phyloP scores from a whole-genome alignment of 2,329 filamentous ascomycete species.

The Catunica adiposa region DNA sequence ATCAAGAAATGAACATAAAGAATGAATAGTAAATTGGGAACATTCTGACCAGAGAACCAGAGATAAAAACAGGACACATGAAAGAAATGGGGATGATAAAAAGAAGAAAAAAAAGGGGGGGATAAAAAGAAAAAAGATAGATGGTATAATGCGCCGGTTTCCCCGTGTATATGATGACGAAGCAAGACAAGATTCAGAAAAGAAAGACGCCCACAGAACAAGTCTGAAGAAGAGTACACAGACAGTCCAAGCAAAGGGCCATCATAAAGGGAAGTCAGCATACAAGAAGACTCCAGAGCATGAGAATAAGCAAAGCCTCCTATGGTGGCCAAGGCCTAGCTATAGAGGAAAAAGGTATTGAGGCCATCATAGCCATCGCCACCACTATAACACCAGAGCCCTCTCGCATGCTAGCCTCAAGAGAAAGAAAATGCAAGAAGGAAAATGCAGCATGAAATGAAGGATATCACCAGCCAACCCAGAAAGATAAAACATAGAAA shows the following conservation, averaged over 20 bases:
- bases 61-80: neutral
- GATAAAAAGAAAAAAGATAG: conserved; percentile 11
- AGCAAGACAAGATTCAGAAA: conserved; percentile 2
- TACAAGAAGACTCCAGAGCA: neutral
- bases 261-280: neutral
- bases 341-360: too few species aligned
- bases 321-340: neutral
- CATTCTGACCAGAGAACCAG: neutral
- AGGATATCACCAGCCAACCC: conserved; percentile 8
- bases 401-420: neutral
- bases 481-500: conserved; percentile 3
- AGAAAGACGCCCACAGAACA: neutral
- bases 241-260: too few species aligned
- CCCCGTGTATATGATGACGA: conserved; percentile 11
- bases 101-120: conserved; percentile 12
- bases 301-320: neutral
- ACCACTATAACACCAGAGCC: neutral
- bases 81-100: conserved; percentile 13
- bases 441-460: conserved; percentile 1
- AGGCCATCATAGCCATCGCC: neutral
- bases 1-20: conserved; percentile 12
- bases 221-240: too few species aligned
- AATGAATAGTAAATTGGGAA: conserved; percentile 12
- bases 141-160: conserved; percentile 14
- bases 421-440: neutral